Base-by-base conservation (phyloP, 1,284 basidiomycete genomes). In the Apiotrichum domesticum region DNA sequence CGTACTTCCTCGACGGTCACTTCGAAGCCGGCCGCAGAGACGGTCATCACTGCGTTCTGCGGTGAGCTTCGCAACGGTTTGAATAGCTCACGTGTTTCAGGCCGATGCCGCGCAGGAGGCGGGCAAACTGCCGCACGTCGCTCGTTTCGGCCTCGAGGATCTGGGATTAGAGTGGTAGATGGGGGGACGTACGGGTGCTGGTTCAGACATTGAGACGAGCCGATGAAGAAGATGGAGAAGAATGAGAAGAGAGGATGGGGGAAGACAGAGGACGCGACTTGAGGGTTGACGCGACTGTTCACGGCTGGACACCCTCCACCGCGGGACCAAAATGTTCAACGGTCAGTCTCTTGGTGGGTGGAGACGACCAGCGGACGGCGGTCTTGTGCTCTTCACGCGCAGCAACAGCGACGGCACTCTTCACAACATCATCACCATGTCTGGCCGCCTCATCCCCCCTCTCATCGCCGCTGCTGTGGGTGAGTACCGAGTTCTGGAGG, bases 1-100 rank as follows among this genome's bases (percentile, higher is more conserved):
- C 86, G 82, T 4, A 87, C 85, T 70, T 94, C 89, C 77, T 96
- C 90, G 9, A 91, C 90, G n/a, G 84, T 83, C 35, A 95, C 82
- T n/a, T 84, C 83, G 59, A 96, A 77, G 1, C 90, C 92, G 35
- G 81, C 79, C 42, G 81, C 78, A 21, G 84, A 83, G 11, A 91
- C 81, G 7, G 82, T 85, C 52, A 95, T 79, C 1, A 84, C 86
- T n/a, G 88, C 92, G 64, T 85, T 84, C 88, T 93, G 61, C 35
- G 35, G 46, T 45, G 57, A 63, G 37, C 37, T 39, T 39, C 4
- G 9, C 37, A 39, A 53, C 46, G 59, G 40, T 51, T 21, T 21
- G 15, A 15, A 29, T 41, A 34, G 37, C 72, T 52, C 49, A 90
- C 89, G 69, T 87, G 86, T 43, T 80, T 79, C 69, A 92, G 86